Base-by-base conservation (phyloP, 192 early-diverging fungal genomes). In the Backusella sp. region DNA sequence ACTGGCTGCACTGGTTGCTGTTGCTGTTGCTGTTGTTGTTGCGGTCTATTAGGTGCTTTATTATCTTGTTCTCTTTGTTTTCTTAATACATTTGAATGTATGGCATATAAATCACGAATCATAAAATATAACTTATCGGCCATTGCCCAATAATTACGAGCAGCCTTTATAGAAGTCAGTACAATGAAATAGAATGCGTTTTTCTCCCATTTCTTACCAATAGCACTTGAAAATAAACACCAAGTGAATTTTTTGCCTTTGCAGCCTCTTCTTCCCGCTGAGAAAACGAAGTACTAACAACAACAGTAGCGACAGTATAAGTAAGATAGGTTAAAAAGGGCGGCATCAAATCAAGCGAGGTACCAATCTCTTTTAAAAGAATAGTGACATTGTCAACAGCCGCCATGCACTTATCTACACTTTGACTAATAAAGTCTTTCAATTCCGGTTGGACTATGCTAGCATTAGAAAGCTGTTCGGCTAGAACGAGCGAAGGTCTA, bases 121-220 rank as follows among this genome's bases (percentile, higher is more conserved):
- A 87, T 87, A 49, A 85, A 85, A 65, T 82, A 87, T 15, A 87
- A 80, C 66, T 86, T 89, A 39, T 83, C 84, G 6, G 86, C 83
- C 76, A 86, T 89, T 4, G 83, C 82, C 88, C 88, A 89, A 28
- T 84, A 85, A 28, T 79, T 70, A 59, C 79, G 74, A 82, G 87
- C 84, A 17, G 71, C 76, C 69, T 80, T 30, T 37, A 56, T 17
- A 32, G 2, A 32, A 32, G 32, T 32, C 32, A 32, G 53, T 15
- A 23, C 23, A 21, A 28, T 30, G 17, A n/a, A 9, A 46, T 0
- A 39, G 19, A 28, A 1, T 34, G 1, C 8, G 14, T 53, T 6
- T 21, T 21, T 53, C 21, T 53, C 7, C 21, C 21, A 32, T 53
- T 21, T 21, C n/a, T 65, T 79, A 79, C 79, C 65, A 80, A 73